phyloP scores from a whole-genome alignment of 257 asterid genomes.

The Plantago ovata region DNA sequence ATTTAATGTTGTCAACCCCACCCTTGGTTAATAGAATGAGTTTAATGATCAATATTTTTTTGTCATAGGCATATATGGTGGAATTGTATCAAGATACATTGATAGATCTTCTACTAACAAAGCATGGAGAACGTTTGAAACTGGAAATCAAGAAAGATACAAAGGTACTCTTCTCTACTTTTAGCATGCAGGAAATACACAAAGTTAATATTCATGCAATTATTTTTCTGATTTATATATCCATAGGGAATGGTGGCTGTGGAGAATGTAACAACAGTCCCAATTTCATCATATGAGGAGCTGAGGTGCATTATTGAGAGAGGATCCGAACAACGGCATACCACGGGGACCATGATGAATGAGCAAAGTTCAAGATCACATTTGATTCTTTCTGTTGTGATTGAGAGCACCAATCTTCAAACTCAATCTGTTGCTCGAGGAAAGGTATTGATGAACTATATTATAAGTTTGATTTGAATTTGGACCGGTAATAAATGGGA shows the following conservation, averaged over 20 bases:
- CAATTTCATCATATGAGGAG: slow-evolving; percentile 76
- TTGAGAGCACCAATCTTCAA: slow-evolving; percentile 93
- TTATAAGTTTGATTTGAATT: slow-evolving; percentile 11
- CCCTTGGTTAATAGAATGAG: too few species aligned
- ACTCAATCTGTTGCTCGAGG: slow-evolving; percentile 92
- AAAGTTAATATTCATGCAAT: not conserved
- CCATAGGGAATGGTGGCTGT: slow-evolving; percentile 89
- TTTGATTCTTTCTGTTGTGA: slow-evolving; percentile 76
- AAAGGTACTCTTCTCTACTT: slow-evolving; percentile 46
- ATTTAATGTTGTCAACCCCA: too few species aligned
- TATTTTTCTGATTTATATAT: slow-evolving; percentile 21
- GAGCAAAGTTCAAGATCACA: slow-evolving; percentile 98
- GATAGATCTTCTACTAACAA: slow-evolving; percentile 77
- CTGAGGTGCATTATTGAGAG: slow-evolving; percentile 53
- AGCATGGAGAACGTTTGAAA: slow-evolving; percentile 59
- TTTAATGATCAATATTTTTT: slow-evolving; percentile 15
- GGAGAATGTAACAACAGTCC: slow-evolving; percentile 63
- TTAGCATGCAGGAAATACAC: not conserved
- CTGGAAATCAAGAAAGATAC: slow-evolving; percentile 91
- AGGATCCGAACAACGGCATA: slow-evolving; percentile 93
- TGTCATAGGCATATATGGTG: slow-evolving; percentile 85
- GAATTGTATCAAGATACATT: slow-evolving; percentile 89
- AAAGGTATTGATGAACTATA: slow-evolving; percentile 53
- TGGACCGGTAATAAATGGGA: too few species aligned
- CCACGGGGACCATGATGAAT: slow-evolving; percentile 83